phyloP scores from a whole-genome alignment of 352 stramenopile species.

The Blastocystis sp. region DNA sequence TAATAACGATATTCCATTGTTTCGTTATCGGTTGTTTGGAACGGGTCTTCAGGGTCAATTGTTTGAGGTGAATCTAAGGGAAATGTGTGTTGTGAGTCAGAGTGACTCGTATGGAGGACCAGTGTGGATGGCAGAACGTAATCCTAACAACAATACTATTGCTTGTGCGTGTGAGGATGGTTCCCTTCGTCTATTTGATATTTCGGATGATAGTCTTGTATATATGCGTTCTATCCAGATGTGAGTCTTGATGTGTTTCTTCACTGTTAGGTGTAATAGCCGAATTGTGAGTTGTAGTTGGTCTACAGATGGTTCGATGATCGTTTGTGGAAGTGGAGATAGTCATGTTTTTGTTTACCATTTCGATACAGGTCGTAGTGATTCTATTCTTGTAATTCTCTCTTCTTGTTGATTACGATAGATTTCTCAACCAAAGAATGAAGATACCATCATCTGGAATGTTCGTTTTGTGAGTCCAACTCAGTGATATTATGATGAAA shows the following conservation, averaged over 20 bases:
- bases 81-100: not conserved
- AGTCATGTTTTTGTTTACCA: conserved; percentile 3
- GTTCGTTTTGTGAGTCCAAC: not conserved
- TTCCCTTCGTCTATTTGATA: conserved; percentile 49
- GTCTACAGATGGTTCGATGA: not conserved
- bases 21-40: conserved; percentile 53
- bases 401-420: not conserved
- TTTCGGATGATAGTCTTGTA: not conserved
- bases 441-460: conserved; percentile 5
- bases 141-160: conserved; percentile 12
- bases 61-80: conserved; percentile 43
- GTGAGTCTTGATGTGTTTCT: not conserved
- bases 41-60: conserved; percentile 48
- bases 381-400: not conserved
- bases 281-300: conserved; percentile 20
- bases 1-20: not conserved
- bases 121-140: conserved; percentile 17
- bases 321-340: not conserved
- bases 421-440: not conserved
- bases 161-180: conserved; percentile 52
- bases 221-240: conserved; percentile 57
- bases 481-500: not conserved
- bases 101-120: conserved; percentile 56
- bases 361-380: not conserved
- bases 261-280: conserved; percentile 27